A percentile compares a stretch with the other conserved stretches of the same genome.
These are phyloP conservation scores for Saprolegnia diclina DNA, from an alignment of 352 stramenopile species.

Conservation along the genomic window DNA sequence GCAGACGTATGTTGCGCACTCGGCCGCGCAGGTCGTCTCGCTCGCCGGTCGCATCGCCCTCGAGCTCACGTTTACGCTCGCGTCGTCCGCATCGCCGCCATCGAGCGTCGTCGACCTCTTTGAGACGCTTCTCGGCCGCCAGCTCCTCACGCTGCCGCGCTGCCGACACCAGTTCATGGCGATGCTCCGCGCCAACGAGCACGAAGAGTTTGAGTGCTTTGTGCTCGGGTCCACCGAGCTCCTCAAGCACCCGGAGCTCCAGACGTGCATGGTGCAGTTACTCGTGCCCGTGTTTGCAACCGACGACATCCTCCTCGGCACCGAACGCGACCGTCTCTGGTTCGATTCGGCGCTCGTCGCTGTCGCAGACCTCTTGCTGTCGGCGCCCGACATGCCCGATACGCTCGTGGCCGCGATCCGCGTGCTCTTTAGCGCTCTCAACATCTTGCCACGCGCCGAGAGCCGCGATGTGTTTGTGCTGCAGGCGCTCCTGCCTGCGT, in stretches of 20 bases:
- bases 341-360: slow-evolving; percentile 15
- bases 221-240: slow-evolving; percentile 7
- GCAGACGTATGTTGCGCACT: slow-evolving; percentile 48
- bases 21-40: slow-evolving; percentile 51
- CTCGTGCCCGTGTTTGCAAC: slow-evolving; percentile 8
- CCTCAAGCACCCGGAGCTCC: neutral
- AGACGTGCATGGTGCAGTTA: neutral
- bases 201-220: slow-evolving; percentile 20
- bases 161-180: slow-evolving; percentile 17
- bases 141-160: neutral
- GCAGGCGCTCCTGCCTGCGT: slow-evolving; percentile 12
- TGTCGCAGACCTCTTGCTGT: neutral
- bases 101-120: neutral
- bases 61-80: slow-evolving; percentile 37
- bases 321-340: slow-evolving; percentile 3
- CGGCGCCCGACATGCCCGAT: neutral
- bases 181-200: slow-evolving; percentile 3
- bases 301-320: slow-evolving; percentile 10
- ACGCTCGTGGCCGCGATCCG: slow-evolving; percentile 7
- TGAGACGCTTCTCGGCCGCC: neutral
- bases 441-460: slow-evolving; percentile 1
- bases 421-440: slow-evolving; percentile 11
- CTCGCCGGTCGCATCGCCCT: slow-evolving; percentile 52
- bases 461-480: slow-evolving; percentile 13
- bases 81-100: neutral